Base-by-base conservation (phyloP, 2,329 filamentous ascomycete species). In the Aspergillus amoenus region DNA sequence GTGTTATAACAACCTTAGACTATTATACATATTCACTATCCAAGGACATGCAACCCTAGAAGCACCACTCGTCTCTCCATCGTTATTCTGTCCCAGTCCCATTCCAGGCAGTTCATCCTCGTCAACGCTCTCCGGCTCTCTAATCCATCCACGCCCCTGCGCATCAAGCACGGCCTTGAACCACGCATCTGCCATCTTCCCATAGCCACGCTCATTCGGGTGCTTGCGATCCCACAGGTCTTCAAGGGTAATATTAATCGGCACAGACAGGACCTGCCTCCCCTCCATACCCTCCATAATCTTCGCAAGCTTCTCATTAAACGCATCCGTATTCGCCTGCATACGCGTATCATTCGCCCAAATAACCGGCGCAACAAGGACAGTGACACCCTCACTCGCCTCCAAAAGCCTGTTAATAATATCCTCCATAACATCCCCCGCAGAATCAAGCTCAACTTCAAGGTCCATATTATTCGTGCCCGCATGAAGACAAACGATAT, bases 381-480 rank as follows among this genome's bases (percentile, higher is more conserved):
- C 50, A n/a, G 40, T 45, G 4, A 22, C 50, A 2, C n/a, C 40
- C 3, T 17, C 18, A 13, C 13, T 45, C 24, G 11, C 32, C 3
- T 40, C 47, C 0, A 40, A 5, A 3, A 50, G 3, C 47, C 17
- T 12, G 6, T 50, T 13, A 15, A 50, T 50, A 18, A 50, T 39
- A 5, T 11, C 3, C 4, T 15, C 9, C 0, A 50, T 18, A 11
- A 32, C 3, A 4, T 0, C 12, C 3, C n/a, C 22, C 12, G 41
- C 40, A 15, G n/a, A 22, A 27, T 34, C 40, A 15, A 53, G 9
- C 4, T 53, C 50, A 5, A 18, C n/a, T 2, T 24, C 22, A 3
- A 8, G 3, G 24, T 53, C 41, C 40, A 44, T 45, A 24, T 53
- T 37, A 12, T 53, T 53, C 5, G 50, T 53, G 15, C 50, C 50